phyloP scores from a whole-genome alignment of 2,329 filamentous ascomycete species.

The Calonectria naviculata region DNA sequence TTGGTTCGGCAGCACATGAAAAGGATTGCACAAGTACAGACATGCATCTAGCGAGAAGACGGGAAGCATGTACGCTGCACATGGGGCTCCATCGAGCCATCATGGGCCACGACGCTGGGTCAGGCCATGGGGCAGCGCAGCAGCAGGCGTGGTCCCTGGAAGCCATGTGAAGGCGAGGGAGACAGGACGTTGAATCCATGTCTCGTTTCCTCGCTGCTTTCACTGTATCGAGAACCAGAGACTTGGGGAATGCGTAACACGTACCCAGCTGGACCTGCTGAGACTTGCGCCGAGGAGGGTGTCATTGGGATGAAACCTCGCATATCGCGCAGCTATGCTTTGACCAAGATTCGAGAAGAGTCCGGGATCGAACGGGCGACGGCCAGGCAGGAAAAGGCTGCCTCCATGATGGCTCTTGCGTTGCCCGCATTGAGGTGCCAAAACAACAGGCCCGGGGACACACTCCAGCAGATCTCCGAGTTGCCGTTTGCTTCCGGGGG shows the following conservation, averaged over 20 bases:
- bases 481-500: not conserved
- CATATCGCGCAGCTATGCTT: not conserved
- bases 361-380: not conserved
- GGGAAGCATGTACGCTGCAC: not conserved
- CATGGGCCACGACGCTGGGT: conserved; percentile 8
- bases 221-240: not conserved
- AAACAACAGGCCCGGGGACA: not conserved
- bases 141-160: conserved; percentile 9
- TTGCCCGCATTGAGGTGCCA: not conserved
- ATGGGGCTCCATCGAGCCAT: conserved; percentile 3
- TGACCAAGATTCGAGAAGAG: conserved; percentile 5
- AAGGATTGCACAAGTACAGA: conserved; percentile 2
- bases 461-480: not conserved
- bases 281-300: conserved; percentile 6
- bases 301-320: conserved; percentile 3
- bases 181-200: conserved; percentile 4
- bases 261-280: not conserved
- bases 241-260: not conserved
- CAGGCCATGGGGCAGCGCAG: conserved; percentile 10
- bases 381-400: not conserved
- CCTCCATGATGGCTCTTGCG: not conserved
- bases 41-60: not conserved
- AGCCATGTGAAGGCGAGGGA: conserved; percentile 3
- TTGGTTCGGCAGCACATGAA: not conserved
- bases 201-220: not conserved